Percentiles rank a stretch among this genome's conserved stretches.
Evolutionary conservation across 2,329 filamentous ascomycete genomes (phyloP).

Genomic region (Purpureocillium lavendulum): DNA sequence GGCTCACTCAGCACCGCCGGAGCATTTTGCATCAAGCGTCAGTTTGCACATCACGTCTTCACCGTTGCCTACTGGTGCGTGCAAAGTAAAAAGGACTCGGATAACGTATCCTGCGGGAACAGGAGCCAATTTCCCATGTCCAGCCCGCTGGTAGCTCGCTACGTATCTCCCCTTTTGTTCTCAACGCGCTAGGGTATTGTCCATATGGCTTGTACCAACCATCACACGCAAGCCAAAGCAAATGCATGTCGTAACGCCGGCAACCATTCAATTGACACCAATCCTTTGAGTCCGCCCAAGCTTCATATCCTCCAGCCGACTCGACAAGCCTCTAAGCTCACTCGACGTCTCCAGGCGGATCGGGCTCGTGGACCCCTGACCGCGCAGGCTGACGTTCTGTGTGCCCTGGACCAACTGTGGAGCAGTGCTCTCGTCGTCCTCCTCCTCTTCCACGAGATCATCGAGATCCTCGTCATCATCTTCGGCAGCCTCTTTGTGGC

Average conservation of each 20-base stretch:
- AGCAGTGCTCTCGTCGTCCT: conserved; percentile 6
- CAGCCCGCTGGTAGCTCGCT: too few relatives aligned
- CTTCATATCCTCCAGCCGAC: conserved; percentile 22
- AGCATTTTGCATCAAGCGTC: too few relatives aligned
- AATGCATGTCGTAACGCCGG: too few relatives aligned
- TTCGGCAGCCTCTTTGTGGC: not conserved
- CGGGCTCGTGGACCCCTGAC: conserved; percentile 16
- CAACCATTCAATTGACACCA: conserved; percentile 15
- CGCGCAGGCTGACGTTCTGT: conserved; percentile 10
- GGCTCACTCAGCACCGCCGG: too few relatives aligned
- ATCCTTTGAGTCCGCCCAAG: conserved; percentile 20
- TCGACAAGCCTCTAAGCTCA: conserved; percentile 17
- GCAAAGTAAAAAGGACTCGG: not conserved
- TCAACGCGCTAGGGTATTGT: too few relatives aligned
- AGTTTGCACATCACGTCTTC: too few relatives aligned
- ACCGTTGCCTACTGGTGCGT: not conserved
- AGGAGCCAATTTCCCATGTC: too few relatives aligned
- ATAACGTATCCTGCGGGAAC: too few relatives aligned
- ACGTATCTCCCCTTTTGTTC: too few relatives aligned
- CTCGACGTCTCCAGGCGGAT: conserved; percentile 17
- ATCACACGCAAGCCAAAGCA: too few relatives aligned
- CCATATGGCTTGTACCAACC: too few relatives aligned
- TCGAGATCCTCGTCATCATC: conserved; percentile 15
- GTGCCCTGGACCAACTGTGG: conserved; percentile 4
- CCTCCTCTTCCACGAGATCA: conserved; percentile 20